Conservation (phyloP, 805 yeast genomes). For the Wickerhamiella dianesei region DNA sequence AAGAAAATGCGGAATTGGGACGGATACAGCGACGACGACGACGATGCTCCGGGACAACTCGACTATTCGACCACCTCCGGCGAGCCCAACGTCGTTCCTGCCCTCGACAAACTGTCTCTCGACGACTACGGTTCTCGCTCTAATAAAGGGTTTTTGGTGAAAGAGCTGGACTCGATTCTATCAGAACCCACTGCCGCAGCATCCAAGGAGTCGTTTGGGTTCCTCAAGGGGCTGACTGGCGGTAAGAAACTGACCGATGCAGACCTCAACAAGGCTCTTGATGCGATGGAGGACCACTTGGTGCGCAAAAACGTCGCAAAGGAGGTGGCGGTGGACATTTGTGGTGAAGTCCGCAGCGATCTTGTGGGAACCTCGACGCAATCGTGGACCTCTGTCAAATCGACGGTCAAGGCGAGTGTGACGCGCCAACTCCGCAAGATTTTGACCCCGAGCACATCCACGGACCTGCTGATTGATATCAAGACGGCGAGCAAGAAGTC, state of each 20-base stretch:
- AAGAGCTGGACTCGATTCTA: slow-evolving; percentile 38
- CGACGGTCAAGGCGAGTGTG: slow-evolving; percentile 50
- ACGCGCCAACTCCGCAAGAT: slow-evolving; percentile 51
- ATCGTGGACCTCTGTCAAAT: slow-evolving; percentile 58
- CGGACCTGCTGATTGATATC: slow-evolving; percentile 74
- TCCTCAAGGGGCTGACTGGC: slow-evolving; percentile 49
- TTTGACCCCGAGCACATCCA: slow-evolving; percentile 81
- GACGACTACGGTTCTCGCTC: slow-evolving; percentile 32
- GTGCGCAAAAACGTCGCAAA: slow-evolving; percentile 85
- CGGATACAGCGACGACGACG: slow-evolving; percentile 38
- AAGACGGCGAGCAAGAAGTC: slow-evolving; percentile 31
- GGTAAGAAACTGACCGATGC: slow-evolving; percentile 51
- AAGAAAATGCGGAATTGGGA: slow-evolving; percentile 46
- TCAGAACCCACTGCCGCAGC: slow-evolving; percentile 8
- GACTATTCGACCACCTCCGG: slow-evolving; percentile 39
- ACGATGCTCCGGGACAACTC: slow-evolving; percentile 29
- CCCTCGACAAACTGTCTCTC: slow-evolving; percentile 16
- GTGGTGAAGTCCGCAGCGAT: slow-evolving; percentile 54
- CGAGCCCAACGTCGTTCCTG: slow-evolving; percentile 20
- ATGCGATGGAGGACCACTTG: slow-evolving; percentile 58
- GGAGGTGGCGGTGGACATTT: slow-evolving; percentile 62
- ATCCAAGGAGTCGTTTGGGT: slow-evolving; percentile 37
- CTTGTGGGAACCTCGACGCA: slow-evolving; percentile 61
- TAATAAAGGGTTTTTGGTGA: slow-evolving; percentile 48
- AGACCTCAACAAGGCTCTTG: slow-evolving; percentile 53